Percentiles rank a stretch among this genome's conserved stretches.
phyloP scores from a whole-genome alignment of 768 basidiomycete species.

The Tubosaeta sp. region DNA sequence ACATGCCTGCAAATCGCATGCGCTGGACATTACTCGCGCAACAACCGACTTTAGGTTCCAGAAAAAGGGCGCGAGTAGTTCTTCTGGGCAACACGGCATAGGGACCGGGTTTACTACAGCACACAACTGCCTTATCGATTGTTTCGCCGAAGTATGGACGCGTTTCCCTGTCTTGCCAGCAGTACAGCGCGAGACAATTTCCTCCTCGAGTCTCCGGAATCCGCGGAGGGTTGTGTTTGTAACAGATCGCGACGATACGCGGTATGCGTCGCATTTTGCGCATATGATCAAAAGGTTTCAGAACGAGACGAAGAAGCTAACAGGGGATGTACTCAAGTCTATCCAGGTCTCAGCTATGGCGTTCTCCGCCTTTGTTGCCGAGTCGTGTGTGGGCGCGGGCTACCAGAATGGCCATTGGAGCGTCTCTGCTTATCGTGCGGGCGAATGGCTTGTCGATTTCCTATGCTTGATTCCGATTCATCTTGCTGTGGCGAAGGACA shows the following conservation, averaged over 20 bases:
- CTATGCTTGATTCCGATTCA: constrained; percentile 64
- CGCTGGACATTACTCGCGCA: constrained; percentile 51
- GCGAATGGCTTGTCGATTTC: constrained; percentile 61
- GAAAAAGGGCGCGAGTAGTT: constrained; percentile 32
- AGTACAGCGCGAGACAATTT: constrained; percentile 42
- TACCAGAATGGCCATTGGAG: constrained; percentile 16
- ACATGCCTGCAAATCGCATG: constrained; percentile 37
- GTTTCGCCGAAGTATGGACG: constrained; percentile 54
- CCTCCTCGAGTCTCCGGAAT: constrained; percentile 31
- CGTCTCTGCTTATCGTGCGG: constrained; percentile 40
- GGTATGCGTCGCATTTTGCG: constrained; percentile 40
- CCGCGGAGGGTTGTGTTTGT: constrained; percentile 41
- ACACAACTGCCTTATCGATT: constrained; percentile 54
- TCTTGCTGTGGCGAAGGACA: constrained; percentile 55
- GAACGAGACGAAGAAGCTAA: constrained; percentile 48
- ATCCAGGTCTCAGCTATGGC: constrained; percentile 33
- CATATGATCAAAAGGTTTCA: constrained; percentile 47
- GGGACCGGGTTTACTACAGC: constrained; percentile 15
- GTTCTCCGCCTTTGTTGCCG: constrained; percentile 26
- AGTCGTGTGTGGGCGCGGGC: constrained; percentile 2
- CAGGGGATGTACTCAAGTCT: constrained; percentile 38
- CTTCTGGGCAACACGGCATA: constrained; percentile 5
- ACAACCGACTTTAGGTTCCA: constrained; percentile 54
- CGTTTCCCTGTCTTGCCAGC: constrained; percentile 57
- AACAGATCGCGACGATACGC: constrained; percentile 33